Evolutionary conservation across 2,329 filamentous ascomycete species (phyloP).

Genomic region (Alternaria panax): DNA sequence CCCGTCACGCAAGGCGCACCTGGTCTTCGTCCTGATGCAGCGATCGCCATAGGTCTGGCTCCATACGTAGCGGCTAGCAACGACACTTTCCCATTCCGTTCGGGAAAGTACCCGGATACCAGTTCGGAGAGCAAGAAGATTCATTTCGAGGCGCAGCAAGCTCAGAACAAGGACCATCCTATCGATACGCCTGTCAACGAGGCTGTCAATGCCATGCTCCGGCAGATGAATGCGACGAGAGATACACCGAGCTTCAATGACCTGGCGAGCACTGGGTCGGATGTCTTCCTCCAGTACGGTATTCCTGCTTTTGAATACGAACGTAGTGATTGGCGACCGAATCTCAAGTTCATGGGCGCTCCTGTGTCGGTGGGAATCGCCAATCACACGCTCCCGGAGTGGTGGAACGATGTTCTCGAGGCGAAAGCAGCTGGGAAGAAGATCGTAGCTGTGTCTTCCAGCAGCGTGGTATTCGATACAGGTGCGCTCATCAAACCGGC

Average conservation of each 20-base stretch:
- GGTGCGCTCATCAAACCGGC: slow-evolving; percentile 56
- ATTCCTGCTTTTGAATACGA: slow-evolving; percentile 46
- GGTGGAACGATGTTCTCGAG: slow-evolving; percentile 55
- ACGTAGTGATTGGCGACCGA: slow-evolving; percentile 46
- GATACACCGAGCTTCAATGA: slow-evolving; percentile 26
- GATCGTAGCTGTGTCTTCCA: slow-evolving; percentile 58
- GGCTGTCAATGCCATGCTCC: slow-evolving; percentile 13
- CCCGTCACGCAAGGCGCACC: slow-evolving; percentile 41
- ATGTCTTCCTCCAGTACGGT: slow-evolving; percentile 46
- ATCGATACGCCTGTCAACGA: slow-evolving; percentile 24
- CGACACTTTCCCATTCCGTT: slow-evolving; percentile 24
- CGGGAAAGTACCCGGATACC: slow-evolving; percentile 18
- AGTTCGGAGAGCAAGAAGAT: slow-evolving; percentile 9
- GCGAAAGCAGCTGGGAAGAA: slow-evolving; percentile 49
- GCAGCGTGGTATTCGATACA: slow-evolving; percentile 54
- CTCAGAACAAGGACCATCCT: slow-evolving; percentile 6
- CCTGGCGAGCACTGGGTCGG: slow-evolving; percentile 21
- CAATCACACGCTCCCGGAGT: slow-evolving; percentile 48
- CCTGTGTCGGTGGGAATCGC: slow-evolving; percentile 10
- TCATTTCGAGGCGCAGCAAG: slow-evolving; percentile 15
- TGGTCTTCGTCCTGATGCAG: slow-evolving; percentile 48
- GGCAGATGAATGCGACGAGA: slow-evolving; percentile 9
- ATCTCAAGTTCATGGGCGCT: slow-evolving; percentile 55
- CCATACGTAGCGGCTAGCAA: slow-evolving; percentile 17
- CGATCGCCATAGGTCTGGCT: slow-evolving; percentile 52